These are phyloP conservation scores for Rheum nobile DNA, from an alignment of 148 eudicot species.

Conservation along the genomic window DNA sequence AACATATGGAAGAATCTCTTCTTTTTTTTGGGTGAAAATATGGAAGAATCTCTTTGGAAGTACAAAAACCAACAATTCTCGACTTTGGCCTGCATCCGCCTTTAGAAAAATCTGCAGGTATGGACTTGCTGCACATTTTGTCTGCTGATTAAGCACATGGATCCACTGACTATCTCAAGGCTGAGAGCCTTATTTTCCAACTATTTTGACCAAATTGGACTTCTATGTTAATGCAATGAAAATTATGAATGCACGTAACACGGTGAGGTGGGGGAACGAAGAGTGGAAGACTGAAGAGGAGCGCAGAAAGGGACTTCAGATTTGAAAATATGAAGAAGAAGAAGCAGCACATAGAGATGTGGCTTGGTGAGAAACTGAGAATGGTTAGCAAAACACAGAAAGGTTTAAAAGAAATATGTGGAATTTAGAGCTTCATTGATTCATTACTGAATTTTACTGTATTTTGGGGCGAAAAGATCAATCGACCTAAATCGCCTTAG, in stretches of 20 bases:
- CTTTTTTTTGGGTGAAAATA: neutral
- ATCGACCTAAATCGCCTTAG: too few relatives aligned
- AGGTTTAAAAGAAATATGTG: too few relatives aligned
- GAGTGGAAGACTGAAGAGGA: too few relatives aligned
- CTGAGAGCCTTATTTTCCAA: neutral
- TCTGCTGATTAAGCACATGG: neutral
- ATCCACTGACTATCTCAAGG: neutral
- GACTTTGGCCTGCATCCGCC: neutral
- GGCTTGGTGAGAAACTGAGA: neutral
- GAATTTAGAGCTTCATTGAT: too few relatives aligned
- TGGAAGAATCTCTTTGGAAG: neutral
- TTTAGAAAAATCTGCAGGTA: neutral
- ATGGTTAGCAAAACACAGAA: too few relatives aligned
- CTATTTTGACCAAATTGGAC: neutral
- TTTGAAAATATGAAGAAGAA: neutral
- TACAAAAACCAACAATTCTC: neutral
- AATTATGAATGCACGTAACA: too few relatives aligned
- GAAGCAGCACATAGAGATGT: neutral
- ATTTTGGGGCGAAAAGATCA: too few relatives aligned
- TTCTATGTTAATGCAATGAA: too few relatives aligned
- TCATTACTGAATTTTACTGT: too few relatives aligned
- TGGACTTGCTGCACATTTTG: neutral
- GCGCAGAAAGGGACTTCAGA: neutral
- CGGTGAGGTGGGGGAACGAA: too few relatives aligned
- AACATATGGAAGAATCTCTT: neutral